These are phyloP conservation scores for Cardamine chenopodiifolia DNA, from an alignment of 345 rosid genomes.

Conservation along the genomic window DNA sequence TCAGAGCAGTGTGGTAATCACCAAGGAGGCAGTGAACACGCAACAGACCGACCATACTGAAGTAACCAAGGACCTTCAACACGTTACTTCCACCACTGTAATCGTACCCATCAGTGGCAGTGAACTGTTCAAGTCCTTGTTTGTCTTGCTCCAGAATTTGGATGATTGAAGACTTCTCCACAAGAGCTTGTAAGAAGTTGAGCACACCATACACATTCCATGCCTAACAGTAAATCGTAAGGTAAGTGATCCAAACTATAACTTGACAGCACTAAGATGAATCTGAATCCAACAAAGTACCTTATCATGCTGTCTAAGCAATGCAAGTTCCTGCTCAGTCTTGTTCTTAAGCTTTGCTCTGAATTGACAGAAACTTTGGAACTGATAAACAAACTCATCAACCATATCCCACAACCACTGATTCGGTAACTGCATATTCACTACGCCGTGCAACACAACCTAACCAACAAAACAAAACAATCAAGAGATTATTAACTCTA, in stretches of 20 bases:
- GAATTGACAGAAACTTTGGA: slow-evolving; percentile 95
- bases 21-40: slow-evolving; percentile 97
- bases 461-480: background rate
- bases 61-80: slow-evolving; percentile 93
- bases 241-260: background rate
- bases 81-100: slow-evolving; percentile 96
- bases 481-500: too few relatives aligned
- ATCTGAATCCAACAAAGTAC: slow-evolving; percentile 36
- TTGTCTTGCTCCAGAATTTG: slow-evolving; percentile 93
- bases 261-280: background rate
- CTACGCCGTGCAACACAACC: slow-evolving; percentile 95
- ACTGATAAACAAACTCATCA: slow-evolving; percentile 98
- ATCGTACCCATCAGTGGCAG: slow-evolving; percentile 96
- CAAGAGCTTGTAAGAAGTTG: slow-evolving; percentile 96
- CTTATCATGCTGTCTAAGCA: slow-evolving; percentile 78
- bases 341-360: slow-evolving; percentile 96
- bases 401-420: slow-evolving; percentile 99
- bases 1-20: slow-evolving; percentile 92
- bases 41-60: slow-evolving; percentile 94
- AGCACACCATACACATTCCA: slow-evolving; percentile 99
- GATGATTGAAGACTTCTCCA: slow-evolving; percentile 83
- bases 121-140: slow-evolving; percentile 89
- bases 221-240: slow-evolving; percentile 45
- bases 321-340: slow-evolving; percentile 83
- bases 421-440: slow-evolving; percentile 94